Evolutionary conservation across 352 stramenopile genomes (phyloP).

Genomic region (Peronosclerospora sorghi): DNA sequence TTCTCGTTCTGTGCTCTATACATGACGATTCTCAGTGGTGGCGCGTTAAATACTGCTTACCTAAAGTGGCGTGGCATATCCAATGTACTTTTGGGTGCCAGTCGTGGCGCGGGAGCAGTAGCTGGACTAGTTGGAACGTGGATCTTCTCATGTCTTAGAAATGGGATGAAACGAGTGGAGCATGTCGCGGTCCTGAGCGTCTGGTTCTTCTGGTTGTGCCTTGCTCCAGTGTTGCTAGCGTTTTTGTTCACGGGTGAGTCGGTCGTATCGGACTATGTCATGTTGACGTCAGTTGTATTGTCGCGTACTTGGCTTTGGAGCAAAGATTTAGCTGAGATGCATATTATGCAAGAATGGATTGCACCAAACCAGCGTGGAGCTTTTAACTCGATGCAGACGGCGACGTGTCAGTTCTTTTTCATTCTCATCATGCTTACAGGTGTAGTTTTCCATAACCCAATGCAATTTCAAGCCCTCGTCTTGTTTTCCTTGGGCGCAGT

Average conservation of each 20-base stretch:
- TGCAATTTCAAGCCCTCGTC: constrained; percentile 44
- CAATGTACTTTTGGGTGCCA: constrained; percentile 29
- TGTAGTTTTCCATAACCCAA: constrained; percentile 40
- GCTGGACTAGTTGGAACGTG: constrained; percentile 43
- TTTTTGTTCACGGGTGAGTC: constrained; percentile 43
- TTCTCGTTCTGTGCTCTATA: constrained; percentile 42
- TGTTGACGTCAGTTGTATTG: constrained; percentile 32
- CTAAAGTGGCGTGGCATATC: constrained; percentile 53
- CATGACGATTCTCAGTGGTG: constrained; percentile 48
- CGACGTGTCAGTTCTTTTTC: constrained; percentile 55
- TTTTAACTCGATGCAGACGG: constrained; percentile 60
- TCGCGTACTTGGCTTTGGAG: constrained; percentile 5
- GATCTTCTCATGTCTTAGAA: constrained; percentile 30
- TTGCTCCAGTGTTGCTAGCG: constrained; percentile 26
- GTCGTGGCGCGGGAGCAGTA: constrained; percentile 32
- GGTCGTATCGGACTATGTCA: constrained; percentile 36
- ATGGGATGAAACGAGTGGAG: constrained; percentile 22
- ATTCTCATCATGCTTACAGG: constrained; percentile 44
- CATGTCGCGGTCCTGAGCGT: constrained; percentile 39
- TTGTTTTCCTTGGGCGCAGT: constrained; percentile 40
- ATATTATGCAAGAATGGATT: constrained; percentile 69
- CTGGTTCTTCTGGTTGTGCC: constrained; percentile 53
- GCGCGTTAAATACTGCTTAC: constrained; percentile 47
- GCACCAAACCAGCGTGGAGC: constrained; percentile 28
- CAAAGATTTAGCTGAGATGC: constrained; percentile 46